A percentile compares a stretch with the other conserved stretches of the same genome.
Conservation (phyloP, 495 filamentous ascomycete genomes). For the Neurospora sublineolata region DNA sequence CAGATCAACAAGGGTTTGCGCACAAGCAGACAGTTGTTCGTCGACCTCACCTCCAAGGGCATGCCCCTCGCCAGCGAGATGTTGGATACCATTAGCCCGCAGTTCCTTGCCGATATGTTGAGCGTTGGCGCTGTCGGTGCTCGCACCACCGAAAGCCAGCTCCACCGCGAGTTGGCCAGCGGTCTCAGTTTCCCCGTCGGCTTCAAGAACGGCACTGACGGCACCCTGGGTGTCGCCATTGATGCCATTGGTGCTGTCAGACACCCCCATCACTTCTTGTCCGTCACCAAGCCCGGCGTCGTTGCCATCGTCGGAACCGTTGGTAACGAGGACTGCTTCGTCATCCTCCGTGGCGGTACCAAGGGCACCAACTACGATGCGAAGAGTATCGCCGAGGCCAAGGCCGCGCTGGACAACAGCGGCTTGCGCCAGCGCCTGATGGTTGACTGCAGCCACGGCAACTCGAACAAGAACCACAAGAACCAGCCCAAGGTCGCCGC, state of each 20-base stretch:
- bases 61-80: slow-evolving; percentile 99
- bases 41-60: slow-evolving; percentile 84
- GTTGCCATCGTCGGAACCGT: slow-evolving; percentile 91
- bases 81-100: slow-evolving; percentile 96
- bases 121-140: slow-evolving; percentile 90
- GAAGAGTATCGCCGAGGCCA: slow-evolving; percentile 51
- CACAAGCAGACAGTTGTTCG: slow-evolving; percentile 79
- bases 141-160: slow-evolving; percentile 87
- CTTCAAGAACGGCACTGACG: slow-evolving; percentile 99
- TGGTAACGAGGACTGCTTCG: slow-evolving; percentile 97
- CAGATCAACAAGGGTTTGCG: slow-evolving; percentile 96
- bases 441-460: slow-evolving; percentile 97
- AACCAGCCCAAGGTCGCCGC: slow-evolving; percentile 95
- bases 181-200: slow-evolving; percentile 94
- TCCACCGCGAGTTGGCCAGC: slow-evolving; percentile 89
- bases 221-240: slow-evolving; percentile 76
- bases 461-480: slow-evolving; percentile 90
- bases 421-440: slow-evolving; percentile 59
- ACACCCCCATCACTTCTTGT: slow-evolving; percentile 95
- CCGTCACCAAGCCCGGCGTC: slow-evolving; percentile 93
- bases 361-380: slow-evolving; percentile 90
- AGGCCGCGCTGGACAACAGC: slow-evolving; percentile 20
- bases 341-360: slow-evolving; percentile 89
- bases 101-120: slow-evolving; percentile 91
- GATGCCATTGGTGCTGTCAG: slow-evolving; percentile 92